phyloP scores from a whole-genome alignment of 495 filamentous ascomycete species.

The Penicillium canescens region DNA sequence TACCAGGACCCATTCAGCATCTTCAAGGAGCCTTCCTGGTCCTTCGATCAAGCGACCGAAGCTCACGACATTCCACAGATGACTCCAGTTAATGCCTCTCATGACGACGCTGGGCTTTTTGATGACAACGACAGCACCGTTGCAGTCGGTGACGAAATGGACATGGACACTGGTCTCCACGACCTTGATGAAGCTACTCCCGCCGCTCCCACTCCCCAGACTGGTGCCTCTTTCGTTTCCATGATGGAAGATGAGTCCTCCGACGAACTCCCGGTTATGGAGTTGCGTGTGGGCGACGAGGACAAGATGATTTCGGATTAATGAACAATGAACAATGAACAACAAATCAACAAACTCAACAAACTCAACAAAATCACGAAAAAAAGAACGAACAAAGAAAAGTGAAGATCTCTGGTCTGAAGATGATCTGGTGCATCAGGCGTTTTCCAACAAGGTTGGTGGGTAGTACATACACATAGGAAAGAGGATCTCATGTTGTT shows the following conservation, averaged over 20 bases:
- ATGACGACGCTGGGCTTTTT: conserved; percentile 35
- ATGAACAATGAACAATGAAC: conserved; percentile 7
- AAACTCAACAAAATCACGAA: not conserved
- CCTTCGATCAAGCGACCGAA: conserved; percentile 34
- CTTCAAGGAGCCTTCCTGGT: conserved; percentile 34
- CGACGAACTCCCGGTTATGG: conserved; percentile 47
- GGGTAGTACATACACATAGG: not conserved
- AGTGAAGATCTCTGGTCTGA: not conserved
- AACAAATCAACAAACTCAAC: not conserved
- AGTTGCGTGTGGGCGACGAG: conserved; percentile 44
- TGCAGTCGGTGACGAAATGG: conserved; percentile 44
- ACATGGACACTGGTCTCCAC: conserved; percentile 35
- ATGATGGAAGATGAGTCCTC: conserved; percentile 36
- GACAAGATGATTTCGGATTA: conserved; percentile 31
- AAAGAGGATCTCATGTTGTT: not conserved
- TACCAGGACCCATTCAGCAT: conserved; percentile 24
- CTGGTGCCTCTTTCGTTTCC: conserved; percentile 35
- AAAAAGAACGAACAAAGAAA: not conserved
- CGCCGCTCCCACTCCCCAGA: conserved; percentile 11
- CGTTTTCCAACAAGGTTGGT: conserved; percentile 1
- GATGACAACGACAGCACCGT: conserved; percentile 44
- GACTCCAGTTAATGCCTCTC: conserved; percentile 26
- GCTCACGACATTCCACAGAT: conserved; percentile 37
- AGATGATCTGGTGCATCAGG: not conserved
- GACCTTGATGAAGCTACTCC: conserved; percentile 26